Evolutionary conservation across 305 asterid genomes (phyloP), one percentile per base, ranked within the genome.

Genomic region (Fraxinus sp.): DNA sequence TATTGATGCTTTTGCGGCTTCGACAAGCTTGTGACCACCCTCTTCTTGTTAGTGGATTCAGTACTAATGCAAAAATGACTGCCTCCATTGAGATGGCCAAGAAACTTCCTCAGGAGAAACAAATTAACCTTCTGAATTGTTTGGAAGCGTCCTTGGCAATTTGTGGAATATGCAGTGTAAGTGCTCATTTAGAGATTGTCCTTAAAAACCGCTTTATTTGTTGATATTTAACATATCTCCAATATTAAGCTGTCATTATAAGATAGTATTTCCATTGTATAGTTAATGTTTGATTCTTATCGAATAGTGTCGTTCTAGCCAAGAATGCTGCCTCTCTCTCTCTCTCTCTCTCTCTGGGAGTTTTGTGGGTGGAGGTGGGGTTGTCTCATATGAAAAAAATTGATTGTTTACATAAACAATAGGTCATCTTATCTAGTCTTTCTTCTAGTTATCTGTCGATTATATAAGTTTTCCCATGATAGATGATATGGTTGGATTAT

Each of bases 11-110:
- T 89, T 82, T 97, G 87, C 92, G 98, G 79, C 97, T 97, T 85
- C 90, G 98, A 79, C 98, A 97, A 92, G 98, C 99, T 84, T 97
- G 98, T 88, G 99, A 94, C 87, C 99, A 97, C 79, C 99, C 99
- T 84, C 97, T 97, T 85, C 99, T 95, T 82, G 94, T 95, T 78
- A 93, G 89, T 87, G 97, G 95, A 2, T 89, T 86, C 89, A 82
- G 85, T 80, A 86, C 94, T 49, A 89, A 79, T 81, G 88, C 92
- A 22, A 93, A 86, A 79, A 80, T 86, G 84, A 90, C 88, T 80
- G 88, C 96, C 39, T 95, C 98, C 83, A 80, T 93, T 80, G 97
- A 93, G 86, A 86, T 83, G 89, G 98, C 92, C 77, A 93, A 92
- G 90, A 92, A 91, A 85, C 93, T 97, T 82, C 85, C 98, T 39